A percentile compares a stretch with the other conserved stretches of the same genome.
phyloP scores from a whole-genome alignment of 1,284 basidiomycete species.

The Cryptococcus sp. region DNA sequence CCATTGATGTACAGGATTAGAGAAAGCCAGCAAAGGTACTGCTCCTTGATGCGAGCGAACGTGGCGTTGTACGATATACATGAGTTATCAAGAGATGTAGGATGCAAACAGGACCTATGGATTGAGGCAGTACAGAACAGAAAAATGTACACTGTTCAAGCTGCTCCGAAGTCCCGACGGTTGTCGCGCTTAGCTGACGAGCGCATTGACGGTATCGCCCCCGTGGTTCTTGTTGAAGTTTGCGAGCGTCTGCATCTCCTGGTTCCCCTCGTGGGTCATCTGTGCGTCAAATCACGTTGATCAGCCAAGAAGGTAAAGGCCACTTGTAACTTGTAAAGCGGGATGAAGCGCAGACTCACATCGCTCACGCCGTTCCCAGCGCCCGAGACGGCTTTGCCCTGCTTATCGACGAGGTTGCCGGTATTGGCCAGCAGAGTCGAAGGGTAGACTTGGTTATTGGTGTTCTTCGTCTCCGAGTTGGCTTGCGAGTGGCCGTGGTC shows the following conservation, averaged over 20 bases:
- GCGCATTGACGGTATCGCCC: constrained; percentile 9
- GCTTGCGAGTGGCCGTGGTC: constrained; percentile 14
- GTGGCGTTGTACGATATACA: too few relatives aligned
- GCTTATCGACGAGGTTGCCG: constrained; percentile 11
- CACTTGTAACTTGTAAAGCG: neutral
- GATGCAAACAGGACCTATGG: too few relatives aligned
- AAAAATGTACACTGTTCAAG: neutral
- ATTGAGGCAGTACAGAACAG: too few relatives aligned
- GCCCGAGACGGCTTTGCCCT: constrained; percentile 9
- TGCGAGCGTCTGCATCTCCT: constrained; percentile 1
- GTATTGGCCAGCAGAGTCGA: constrained; percentile 1
- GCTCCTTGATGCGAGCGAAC: too few relatives aligned
- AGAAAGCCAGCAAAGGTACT: too few relatives aligned
- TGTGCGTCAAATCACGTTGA: neutral
- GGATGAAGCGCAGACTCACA: constrained; percentile 4
- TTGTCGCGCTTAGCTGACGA: constrained; percentile 5
- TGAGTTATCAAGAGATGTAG: too few relatives aligned
- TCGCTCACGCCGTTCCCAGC: constrained; percentile 10
- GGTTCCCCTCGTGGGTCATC: constrained; percentile 13
- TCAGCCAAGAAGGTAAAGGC: neutral
- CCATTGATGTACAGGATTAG: too few relatives aligned
- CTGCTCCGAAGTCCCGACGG: neutral
- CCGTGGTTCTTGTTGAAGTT: constrained; percentile 9
- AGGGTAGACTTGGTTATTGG: constrained; percentile 7
- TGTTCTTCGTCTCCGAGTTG: constrained; percentile 11